A percentile compares a stretch with the other conserved stretches of the same genome.
Evolutionary conservation across 768 basidiomycete species (phyloP).

Genomic region (Tephrocybe sp.): DNA sequence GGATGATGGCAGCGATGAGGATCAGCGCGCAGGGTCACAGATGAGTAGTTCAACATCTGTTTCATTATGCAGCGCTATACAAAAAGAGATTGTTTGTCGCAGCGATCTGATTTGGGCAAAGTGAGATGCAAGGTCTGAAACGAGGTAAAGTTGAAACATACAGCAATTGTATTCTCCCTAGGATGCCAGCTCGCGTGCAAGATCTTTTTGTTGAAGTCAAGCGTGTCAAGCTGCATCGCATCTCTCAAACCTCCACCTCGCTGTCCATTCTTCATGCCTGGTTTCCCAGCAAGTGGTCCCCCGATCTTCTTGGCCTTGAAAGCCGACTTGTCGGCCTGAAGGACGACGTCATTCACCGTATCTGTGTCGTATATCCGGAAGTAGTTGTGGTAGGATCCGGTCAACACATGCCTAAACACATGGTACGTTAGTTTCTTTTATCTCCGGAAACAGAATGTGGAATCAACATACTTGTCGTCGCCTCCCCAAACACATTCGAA

Average conservation of each 20-base stretch:
- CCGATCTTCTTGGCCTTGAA: constrained; percentile 99
- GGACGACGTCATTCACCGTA: constrained; percentile 81
- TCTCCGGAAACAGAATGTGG: constrained; percentile 8
- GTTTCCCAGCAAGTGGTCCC: constrained; percentile 74
- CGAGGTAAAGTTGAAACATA: constrained; percentile 39
- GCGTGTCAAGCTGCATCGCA: constrained; percentile 80
- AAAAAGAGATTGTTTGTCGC: constrained; percentile 96
- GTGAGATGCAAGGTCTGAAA: neutral
- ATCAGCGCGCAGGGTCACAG: constrained; percentile 13
- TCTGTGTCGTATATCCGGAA: constrained; percentile 99
- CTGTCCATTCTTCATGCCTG: constrained; percentile 72
- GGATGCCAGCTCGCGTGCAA: constrained; percentile 98
- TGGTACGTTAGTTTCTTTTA: constrained; percentile 16
- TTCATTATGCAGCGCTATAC: constrained; percentile 66
- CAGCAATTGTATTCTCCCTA: constrained; percentile 95
- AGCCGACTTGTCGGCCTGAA: constrained; percentile 98
- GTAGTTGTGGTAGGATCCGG: constrained; percentile 99
- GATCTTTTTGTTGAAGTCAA: constrained; percentile 98
- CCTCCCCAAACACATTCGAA: constrained; percentile 99
- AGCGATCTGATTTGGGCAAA: constrained; percentile 63
- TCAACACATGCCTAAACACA: constrained; percentile 84
- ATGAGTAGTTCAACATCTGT: constrained; percentile 16
- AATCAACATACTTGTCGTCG: constrained; percentile 79
- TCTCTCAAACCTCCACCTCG: constrained; percentile 75
- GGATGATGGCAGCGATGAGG: constrained; percentile 16